phyloP scores from a whole-genome alignment of 2,329 filamentous ascomycete genomes.

The Paraphoma chrysanthemicola region DNA sequence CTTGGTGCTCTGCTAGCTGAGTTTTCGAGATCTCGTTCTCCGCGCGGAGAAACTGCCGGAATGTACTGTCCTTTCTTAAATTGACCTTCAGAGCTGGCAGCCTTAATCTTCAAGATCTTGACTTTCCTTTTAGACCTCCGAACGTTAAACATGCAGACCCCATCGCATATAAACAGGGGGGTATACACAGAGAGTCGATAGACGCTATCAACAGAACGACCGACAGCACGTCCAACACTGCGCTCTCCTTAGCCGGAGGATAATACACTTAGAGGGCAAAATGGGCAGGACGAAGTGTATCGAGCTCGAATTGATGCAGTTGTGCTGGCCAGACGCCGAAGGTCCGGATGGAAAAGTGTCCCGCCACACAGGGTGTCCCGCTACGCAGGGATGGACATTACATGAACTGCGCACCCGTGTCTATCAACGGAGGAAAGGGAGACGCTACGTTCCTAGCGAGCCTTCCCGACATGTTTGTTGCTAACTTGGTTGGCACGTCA shows the following conservation, averaged over 20 bases:
- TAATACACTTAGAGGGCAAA: background rate
- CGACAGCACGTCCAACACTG: constrained; percentile 5
- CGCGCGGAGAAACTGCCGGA: constrained; percentile 14
- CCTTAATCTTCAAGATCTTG: constrained; percentile 9
- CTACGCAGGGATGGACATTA: background rate
- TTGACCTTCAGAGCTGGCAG: constrained; percentile 8
- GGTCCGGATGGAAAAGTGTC: background rate
- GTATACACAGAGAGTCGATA: constrained; percentile 8
- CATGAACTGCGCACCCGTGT: too few relatives aligned
- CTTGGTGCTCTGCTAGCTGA: constrained; percentile 1
- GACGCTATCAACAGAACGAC: constrained; percentile 4
- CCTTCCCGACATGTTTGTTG: too few relatives aligned
- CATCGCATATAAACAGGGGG: constrained; percentile 12
- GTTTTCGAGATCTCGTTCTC: constrained; percentile 9
- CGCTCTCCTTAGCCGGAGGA: background rate
- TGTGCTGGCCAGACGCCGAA: background rate
- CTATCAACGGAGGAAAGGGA: too few relatives aligned
- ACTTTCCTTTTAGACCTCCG: constrained; percentile 8
- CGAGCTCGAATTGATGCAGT: constrained; percentile 1
- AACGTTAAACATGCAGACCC: background rate
- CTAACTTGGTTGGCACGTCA: too few relatives aligned
- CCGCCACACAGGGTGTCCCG: background rate
- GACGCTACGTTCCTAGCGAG: too few relatives aligned
- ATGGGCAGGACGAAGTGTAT: constrained; percentile 1
- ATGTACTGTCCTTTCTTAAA: constrained; percentile 8